Conservation (phyloP, 352 stramenopile genomes). For the Blastocystis sp. region DNA sequence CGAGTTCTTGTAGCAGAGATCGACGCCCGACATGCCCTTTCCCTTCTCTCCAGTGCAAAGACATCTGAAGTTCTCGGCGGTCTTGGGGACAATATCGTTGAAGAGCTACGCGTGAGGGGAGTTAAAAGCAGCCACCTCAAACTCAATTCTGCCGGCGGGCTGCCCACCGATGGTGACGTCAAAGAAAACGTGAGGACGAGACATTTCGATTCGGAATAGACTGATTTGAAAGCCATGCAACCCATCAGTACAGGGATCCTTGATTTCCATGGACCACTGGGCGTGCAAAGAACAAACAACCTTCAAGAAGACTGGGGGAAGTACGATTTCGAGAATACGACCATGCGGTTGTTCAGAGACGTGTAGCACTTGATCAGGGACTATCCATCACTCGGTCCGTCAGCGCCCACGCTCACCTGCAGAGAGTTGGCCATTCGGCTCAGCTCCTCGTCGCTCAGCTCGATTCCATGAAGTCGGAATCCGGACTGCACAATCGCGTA, state of each 20-base stretch:
- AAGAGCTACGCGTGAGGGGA: conserved; percentile 33
- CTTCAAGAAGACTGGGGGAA: background rate
- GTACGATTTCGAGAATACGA: conserved; percentile 31
- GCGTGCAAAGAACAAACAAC: conserved; percentile 14
- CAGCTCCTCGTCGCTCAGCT: conserved; percentile 22
- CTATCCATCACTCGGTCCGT: background rate
- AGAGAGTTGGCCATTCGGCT: conserved; percentile 7
- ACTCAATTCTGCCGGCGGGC: conserved; percentile 79
- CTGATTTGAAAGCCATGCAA: background rate
- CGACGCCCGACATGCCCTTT: conserved; percentile 78
- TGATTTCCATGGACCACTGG: background rate
- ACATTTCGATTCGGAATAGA: conserved; percentile 18
- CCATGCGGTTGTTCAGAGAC: conserved; percentile 7
- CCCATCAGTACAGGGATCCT: background rate
- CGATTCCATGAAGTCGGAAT: background rate
- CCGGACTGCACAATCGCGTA: background rate
- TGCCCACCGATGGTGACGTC: conserved; percentile 88
- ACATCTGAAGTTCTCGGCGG: conserved; percentile 94
- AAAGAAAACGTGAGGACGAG: conserved; percentile 91
- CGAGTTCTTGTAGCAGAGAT: conserved; percentile 82
- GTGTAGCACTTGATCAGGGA: conserved; percentile 42
- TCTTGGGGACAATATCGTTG: conserved; percentile 90
- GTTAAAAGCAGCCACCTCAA: conserved; percentile 38
- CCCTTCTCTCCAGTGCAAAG: conserved; percentile 94
- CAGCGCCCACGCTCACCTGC: background rate